Base-by-base conservation (phyloP, 2,329 filamentous ascomycete genomes). In the Ophiosphaerella korrae region DNA sequence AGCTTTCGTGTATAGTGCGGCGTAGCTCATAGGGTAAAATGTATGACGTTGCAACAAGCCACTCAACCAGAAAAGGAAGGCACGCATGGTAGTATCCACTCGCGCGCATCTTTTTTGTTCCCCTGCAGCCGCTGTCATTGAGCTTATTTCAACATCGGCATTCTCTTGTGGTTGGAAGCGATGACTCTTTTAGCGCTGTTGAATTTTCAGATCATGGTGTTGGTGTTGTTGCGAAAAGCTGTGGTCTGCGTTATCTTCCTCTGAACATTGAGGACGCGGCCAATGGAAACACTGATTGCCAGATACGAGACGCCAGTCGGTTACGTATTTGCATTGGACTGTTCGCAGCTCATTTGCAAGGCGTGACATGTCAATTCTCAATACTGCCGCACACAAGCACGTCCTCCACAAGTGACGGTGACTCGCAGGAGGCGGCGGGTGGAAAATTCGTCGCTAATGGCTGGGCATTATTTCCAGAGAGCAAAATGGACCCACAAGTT, bases 81-180 rank as follows among this genome's bases (percentile, higher is more conserved):
- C 58, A 57, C 46, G 45, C 33, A 42, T 53, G 26, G 47, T 42
- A 44, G 48, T 60, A 52, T 55, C 60, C 60, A 63, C 60, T 57
- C 52, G 42, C 44, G 55, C 52, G 60, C 55, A 62, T 57, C 53
- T 50, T 46, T 45, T 52, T 50, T 43, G 40, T 48, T 33, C 33
- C 54, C 58, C 51, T 60, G 61, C 58, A 62, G 58, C 53, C 53
- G 57, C 42, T 53, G 38, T 53, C 42, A 50, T 50, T 60, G 55
- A 64, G 61, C 61, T 64, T 62, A 62, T 56, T 57, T 64, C 29
- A 47, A 64, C 61, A 45, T 39, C 45, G 16, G 11, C 3, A 31
- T 13, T 24, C 11, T 23, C 26, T 50, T 12, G 40, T 35, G 3
- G 37, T 18, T 39, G 33, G 38, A 16, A 38, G 23, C n/a, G 41